Evolutionary conservation across 495 filamentous ascomycete species (phyloP), one percentile per base, ranked within the genome.

Genomic region (Alectoria sarmentosa): DNA sequence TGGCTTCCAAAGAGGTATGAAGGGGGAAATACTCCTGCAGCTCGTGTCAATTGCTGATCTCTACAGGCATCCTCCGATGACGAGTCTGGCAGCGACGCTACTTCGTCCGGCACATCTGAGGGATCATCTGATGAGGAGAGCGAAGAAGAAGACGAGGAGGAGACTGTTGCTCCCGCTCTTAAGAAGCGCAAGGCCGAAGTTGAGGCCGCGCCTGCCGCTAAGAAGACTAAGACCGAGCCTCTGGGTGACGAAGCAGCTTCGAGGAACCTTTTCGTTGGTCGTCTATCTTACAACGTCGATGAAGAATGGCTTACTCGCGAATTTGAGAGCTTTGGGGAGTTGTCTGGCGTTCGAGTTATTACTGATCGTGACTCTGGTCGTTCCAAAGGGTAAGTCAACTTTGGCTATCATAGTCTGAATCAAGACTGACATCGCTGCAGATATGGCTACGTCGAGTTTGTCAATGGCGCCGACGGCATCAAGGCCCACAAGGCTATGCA

Each of bases 391-490:
- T 86, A 76, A 30, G 60, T 28, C 41, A 49, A n/a, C 28, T 54
- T 36, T 19, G 44, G 28, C 23, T 58, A 26, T 19, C 11, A 41
- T 36, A 17, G 58, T n/a, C n/a, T 54, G 28, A n/a, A 11, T 41
- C 14, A 23, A 69, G 39, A 23, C 73, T 82, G 62, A 80, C 65
- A 26, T 60, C 34, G 28, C 37, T n/a, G 34, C 65, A 87, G 84
- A 67, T 98, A 95, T 77, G 94, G 95, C 68, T 98, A 97, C 73
- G 91, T 97, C 67, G 94, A 98, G 79, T 98, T 91, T 78, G 78
- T 80, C 70, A 84, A 78, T 64, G 77, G 83, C 68, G 84, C 83
- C 55, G 81, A 83, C 73, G 90, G 90, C 34, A 81, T 86, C 69
- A 87, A 87, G 75, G 95, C 95, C 67, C 85, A 87, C 66, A 82